Base-by-base conservation (phyloP, 2,329 filamentous ascomycete species). In the Bimuria novae-zelandiae region DNA sequence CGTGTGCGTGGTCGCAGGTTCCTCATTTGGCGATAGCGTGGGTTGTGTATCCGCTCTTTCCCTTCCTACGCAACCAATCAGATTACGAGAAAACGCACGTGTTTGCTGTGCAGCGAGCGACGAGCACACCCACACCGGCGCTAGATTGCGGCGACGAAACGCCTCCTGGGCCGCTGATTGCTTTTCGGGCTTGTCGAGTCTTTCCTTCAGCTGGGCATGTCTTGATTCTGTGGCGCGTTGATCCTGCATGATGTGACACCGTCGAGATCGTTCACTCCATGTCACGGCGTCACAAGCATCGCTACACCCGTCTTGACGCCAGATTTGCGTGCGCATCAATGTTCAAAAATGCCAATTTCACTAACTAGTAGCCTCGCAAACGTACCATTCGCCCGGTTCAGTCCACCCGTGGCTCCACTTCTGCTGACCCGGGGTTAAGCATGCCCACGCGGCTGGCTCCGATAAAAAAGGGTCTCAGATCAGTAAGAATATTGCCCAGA, bases 141-240 rank as follows among this genome's bases (percentile, higher is more conserved):
- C 33, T 36, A 36, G 33, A 12, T 16, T 16, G 14, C 33, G 33
- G 10, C n/a, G 14, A 16, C n/a, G 14, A 36, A 36, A 25, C 32
- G 23, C 32, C 45, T 36, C 32, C 23, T 39, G 1, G 22, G 6
- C 5, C 45, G 33, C 45, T 40, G 35, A 48, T 48, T 48, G 45
- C 45, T 40, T 40, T 33, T 48, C 17, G 21, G 22, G n/a, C 22
- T 40, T 40, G 45, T 48, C 17, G 21, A 30, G n/a, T 32, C 45
- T 48, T 32, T n/a, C 12, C 25, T 36, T 22, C 22, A 39, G 33
- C 45, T 48, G 17, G 35, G 36, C 45, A 30, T 45, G 14, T 36
- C 43, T 45, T 36, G 43, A 10, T 14, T 10, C 6, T 32, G 43
- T 45, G 30, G 11, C 19, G 21, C 22, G 3, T 10, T 25, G 43